phyloP scores from a whole-genome alignment of 805 yeast species.

The Kuraishia hungarica region DNA sequence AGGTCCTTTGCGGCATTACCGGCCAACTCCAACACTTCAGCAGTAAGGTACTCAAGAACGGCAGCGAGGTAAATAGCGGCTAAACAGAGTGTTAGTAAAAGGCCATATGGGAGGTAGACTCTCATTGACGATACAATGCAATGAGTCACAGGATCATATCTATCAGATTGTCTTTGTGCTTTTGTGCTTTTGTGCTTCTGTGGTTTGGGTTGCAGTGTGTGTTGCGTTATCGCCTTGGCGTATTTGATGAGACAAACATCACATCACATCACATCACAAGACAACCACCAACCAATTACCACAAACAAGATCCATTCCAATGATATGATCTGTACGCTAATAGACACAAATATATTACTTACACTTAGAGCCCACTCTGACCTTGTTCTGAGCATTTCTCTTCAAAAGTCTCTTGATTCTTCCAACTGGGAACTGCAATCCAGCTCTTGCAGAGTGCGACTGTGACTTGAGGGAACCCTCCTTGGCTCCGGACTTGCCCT shows the following conservation, averaged over 20 bases:
- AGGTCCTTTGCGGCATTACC: conserved; percentile 97
- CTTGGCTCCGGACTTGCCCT: conserved; percentile 87
- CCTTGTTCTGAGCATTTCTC: conserved; percentile 71
- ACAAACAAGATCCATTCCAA: too few species aligned
- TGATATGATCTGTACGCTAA: too few species aligned
- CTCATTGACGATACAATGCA: too few species aligned
- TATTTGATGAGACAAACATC: too few species aligned
- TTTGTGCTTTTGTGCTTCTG: too few species aligned
- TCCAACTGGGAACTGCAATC: conserved; percentile 95
- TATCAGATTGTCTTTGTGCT: too few species aligned
- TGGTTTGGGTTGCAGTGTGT: too few species aligned
- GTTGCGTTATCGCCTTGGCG: too few species aligned
- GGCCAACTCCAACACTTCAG: conserved; percentile 95
- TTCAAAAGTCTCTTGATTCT: conserved; percentile 96
- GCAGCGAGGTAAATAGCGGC: conserved; percentile 95
- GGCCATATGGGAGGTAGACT: not conserved
- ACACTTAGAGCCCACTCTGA: conserved; percentile 58
- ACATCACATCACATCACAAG: too few species aligned
- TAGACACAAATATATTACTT: not conserved
- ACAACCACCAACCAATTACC: too few species aligned
- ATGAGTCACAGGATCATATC: too few species aligned
- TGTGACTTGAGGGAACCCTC: conserved; percentile 48
- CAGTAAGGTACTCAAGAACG: conserved; percentile 91
- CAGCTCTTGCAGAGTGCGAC: conserved; percentile 92
- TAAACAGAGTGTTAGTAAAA: conserved; percentile 8